Evolutionary conservation across 73 alveolate genomes (phyloP).

Genomic region (Paramecium sonneborni): DNA sequence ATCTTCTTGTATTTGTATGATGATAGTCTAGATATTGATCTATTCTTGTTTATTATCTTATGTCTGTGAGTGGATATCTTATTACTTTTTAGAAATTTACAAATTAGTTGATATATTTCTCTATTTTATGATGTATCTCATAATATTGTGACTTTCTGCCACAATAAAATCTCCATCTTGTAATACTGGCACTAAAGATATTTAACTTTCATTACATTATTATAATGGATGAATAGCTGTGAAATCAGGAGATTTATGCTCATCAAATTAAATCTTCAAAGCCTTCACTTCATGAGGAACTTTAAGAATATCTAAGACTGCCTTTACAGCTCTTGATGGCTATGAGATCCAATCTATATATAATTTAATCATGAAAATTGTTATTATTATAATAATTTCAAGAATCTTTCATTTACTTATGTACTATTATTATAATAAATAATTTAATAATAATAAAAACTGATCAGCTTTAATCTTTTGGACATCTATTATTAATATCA

Average conservation of each 20-base stretch:
- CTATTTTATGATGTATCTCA: slow-evolving; percentile 21
- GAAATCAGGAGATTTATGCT: slow-evolving; percentile 35
- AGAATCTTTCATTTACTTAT: not conserved
- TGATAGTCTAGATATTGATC: slow-evolving; percentile 49
- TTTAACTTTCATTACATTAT: not conserved
- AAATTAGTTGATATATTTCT: slow-evolving; percentile 8
- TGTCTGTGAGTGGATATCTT: not conserved
- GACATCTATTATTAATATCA: slow-evolving; percentile 18
- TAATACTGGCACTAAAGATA: not conserved
- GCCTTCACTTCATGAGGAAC: not conserved
- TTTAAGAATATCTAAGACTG: slow-evolving; percentile 28
- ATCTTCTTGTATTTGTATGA: slow-evolving; percentile 40
- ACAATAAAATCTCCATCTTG: not conserved
- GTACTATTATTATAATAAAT: not conserved
- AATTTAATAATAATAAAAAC: not conserved
- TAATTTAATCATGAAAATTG: slow-evolving; percentile 17
- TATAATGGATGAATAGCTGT: slow-evolving; percentile 10
- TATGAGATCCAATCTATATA: slow-evolving; percentile 49
- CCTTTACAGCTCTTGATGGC: slow-evolving; percentile 48
- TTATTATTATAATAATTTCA: not conserved
- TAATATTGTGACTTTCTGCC: slow-evolving; percentile 28
- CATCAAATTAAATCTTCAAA: not conserved
- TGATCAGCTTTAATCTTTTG: not conserved
- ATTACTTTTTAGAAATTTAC: not conserved
- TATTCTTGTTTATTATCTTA: not conserved